Evolutionary conservation across 805 yeast genomes (phyloP), one percentile per base, ranked within the genome.

Genomic region (Saturnispora sekii): DNA sequence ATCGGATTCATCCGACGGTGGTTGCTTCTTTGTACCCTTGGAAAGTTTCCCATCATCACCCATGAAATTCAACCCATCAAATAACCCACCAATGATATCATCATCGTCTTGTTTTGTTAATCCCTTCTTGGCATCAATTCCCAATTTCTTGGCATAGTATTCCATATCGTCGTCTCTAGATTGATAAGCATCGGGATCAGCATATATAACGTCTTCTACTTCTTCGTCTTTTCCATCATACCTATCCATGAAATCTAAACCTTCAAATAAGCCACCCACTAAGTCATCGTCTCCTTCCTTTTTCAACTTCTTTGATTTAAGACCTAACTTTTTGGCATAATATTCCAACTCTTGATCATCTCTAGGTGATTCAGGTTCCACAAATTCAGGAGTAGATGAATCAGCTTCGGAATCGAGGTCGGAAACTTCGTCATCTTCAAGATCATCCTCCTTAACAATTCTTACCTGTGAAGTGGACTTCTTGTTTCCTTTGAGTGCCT

Each of bases 61-160:
- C 31, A 43, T 32, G 29, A 44, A 44, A 37, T 71, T 79, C 9
- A 77, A 60, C 0, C 90, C 96, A 43, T 86, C 96, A 4, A 88
- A 65, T 15, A 88, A 58, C 10, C 88, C 94, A 37, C 85, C 95
- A 39, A 88, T 68, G 2, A 81, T 74, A 63, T 88, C 96, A 55
- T 81, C 84, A n/a, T 79, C 87, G 35, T 70, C 79, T 10, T 59
- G 60, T 48, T 73, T 73, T 29, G 69, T 62, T 40, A 81, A 64
- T n/a, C 69, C 70, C 42, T 70, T 72, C 1, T 77, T 74, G 48
- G 78, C 76, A 43, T 69, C 69, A 51, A 85, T 61, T 1, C 94
- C 94, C 12, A 89, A 67, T 55, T 84, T 81, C 51, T 83, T 83
- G 4, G 96, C 90, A 60, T 87, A 89, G 57, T 81, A 86, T 37